These are phyloP conservation scores for Chrysophaeum taylorii DNA, from an alignment of 352 stramenopile species.

Conservation along the genomic window DNA sequence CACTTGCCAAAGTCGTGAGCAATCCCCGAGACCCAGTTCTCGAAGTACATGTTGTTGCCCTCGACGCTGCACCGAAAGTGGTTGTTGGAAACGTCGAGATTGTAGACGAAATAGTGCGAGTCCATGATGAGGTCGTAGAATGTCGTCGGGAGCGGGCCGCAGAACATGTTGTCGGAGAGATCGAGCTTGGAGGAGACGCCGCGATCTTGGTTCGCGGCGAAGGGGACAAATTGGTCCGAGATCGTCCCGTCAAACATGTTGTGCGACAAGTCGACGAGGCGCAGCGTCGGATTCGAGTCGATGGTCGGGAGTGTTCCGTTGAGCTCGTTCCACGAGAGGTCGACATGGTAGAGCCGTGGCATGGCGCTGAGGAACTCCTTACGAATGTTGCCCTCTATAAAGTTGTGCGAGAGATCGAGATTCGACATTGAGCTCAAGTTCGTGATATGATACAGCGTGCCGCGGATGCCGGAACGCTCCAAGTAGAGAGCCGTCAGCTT, in stretches of 20 bases:
- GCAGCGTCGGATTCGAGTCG: background rate
- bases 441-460: background rate
- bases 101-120: background rate
- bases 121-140: conserved; percentile 3
- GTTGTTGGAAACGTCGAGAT: background rate
- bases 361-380: background rate
- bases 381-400: background rate
- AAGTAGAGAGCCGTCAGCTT: background rate
- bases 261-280: background rate
- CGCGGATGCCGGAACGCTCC: background rate
- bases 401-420: background rate
- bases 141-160: background rate
- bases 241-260: background rate
- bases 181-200: background rate
- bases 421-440: background rate
- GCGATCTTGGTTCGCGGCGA: background rate
- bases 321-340: conserved; percentile 1
- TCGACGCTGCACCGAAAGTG: background rate
- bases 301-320: background rate
- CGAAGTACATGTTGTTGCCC: background rate
- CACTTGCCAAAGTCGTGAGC: conserved; percentile 2
- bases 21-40: background rate
- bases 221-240: background rate
- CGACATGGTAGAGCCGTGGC: background rate
- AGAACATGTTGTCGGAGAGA: background rate